Conservation (phyloP, 345 rosid genomes). For the Sonneratia caseolaris region DNA sequence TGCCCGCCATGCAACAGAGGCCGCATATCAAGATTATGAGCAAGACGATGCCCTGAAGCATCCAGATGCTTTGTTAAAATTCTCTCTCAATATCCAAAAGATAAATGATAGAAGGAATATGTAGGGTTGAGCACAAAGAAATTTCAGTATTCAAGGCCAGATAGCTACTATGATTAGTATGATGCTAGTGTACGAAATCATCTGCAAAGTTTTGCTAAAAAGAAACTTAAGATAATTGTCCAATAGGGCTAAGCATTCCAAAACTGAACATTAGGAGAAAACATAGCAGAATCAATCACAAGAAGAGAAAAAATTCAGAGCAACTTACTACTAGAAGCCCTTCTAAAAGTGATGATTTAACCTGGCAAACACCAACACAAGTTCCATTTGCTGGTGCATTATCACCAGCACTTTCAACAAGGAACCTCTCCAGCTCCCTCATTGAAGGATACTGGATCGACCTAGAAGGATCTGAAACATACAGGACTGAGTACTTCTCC, state of each 20-base stretch:
- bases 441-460: constrained; percentile 46
- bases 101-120: too few relatives aligned
- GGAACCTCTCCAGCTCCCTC: constrained; percentile 64
- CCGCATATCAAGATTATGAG: constrained; percentile 83
- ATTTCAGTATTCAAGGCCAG: too few relatives aligned
- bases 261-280: not conserved
- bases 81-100: not conserved
- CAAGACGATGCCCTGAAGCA: constrained; percentile 73
- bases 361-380: constrained; percentile 78
- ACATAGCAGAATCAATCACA: not conserved
- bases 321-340: constrained; percentile 78
- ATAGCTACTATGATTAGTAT: too few relatives aligned
- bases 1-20: constrained; percentile 96
- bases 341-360: constrained; percentile 85
- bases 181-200: not conserved
- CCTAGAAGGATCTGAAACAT: constrained; percentile 64
- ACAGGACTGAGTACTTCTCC: constrained; percentile 62
- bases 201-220: not conserved
- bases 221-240: not conserved
- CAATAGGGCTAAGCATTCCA: not conserved
- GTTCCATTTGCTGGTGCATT: constrained; percentile 33
- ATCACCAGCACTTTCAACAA: constrained; percentile 47
- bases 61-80: constrained; percentile 5
- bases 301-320: not conserved
- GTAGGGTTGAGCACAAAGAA: too few relatives aligned